A percentile compares a stretch with the other conserved stretches of the same genome.
Conservation (phyloP, 805 yeast species). For the Candida sakaeoensis region DNA sequence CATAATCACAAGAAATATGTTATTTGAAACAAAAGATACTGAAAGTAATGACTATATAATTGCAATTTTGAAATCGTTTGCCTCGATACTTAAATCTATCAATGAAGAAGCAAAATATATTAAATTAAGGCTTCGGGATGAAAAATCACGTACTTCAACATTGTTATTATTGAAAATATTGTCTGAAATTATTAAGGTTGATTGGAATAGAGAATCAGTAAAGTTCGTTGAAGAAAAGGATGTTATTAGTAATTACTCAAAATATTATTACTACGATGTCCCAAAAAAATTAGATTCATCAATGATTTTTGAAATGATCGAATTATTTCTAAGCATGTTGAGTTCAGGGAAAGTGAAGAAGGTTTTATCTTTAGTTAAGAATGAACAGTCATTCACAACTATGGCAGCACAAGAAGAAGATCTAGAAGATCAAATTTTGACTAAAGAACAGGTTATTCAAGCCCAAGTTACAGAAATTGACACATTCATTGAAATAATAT, state of each 20-base stretch:
- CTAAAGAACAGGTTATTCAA: slow-evolving; percentile 10
- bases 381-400: slow-evolving; percentile 8
- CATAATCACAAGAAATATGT: slow-evolving; percentile 26
- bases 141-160: slow-evolving; percentile 27
- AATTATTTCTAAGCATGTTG: slow-evolving; percentile 26
- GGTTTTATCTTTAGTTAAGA: slow-evolving; percentile 24
- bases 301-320: slow-evolving; percentile 20
- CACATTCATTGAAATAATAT: slow-evolving; percentile 24
- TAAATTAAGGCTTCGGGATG: slow-evolving; percentile 26
- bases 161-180: slow-evolving; percentile 30
- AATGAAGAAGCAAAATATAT: slow-evolving; percentile 19
- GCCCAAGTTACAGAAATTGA: slow-evolving; percentile 28
- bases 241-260: slow-evolving; percentile 18
- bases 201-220: slow-evolving; percentile 25
- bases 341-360: slow-evolving; percentile 27
- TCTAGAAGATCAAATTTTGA: slow-evolving; percentile 2
- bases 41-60: slow-evolving; percentile 15
- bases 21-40: slow-evolving; percentile 17
- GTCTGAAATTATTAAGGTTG: slow-evolving; percentile 21
- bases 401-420: slow-evolving; percentile 8
- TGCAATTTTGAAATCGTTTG: slow-evolving; percentile 20
- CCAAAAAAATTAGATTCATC: slow-evolving; percentile 24
- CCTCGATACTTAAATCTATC: slow-evolving; percentile 20
- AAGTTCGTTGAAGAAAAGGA: slow-evolving; percentile 12
- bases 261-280: slow-evolving; percentile 25